Percentiles rank a stretch among this genome's conserved stretches.
Evolutionary conservation across 2,329 filamentous ascomycete species (phyloP).

Genomic region (Eutypa lata): DNA sequence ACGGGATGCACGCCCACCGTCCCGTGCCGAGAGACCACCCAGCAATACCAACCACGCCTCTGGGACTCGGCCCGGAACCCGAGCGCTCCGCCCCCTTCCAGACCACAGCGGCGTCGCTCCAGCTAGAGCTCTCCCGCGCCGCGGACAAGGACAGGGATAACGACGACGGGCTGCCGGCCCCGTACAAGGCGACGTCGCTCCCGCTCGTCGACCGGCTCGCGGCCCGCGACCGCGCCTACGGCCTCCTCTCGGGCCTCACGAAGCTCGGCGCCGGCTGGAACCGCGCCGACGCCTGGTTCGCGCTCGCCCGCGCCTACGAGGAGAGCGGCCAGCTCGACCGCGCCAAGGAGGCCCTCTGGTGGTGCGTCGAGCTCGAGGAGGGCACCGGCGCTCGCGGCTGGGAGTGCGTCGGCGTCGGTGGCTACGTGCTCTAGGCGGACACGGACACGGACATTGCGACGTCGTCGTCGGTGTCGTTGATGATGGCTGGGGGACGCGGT

Average conservation of each 20-base stretch:
- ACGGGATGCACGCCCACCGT: conserved; percentile 5
- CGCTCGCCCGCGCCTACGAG: conserved; percentile 82
- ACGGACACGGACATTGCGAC: neutral
- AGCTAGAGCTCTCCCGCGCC: conserved; percentile 28
- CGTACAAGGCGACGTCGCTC: conserved; percentile 58
- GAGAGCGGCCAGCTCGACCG: conserved; percentile 81
- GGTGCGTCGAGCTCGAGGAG: conserved; percentile 95
- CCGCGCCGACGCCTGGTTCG: conserved; percentile 88
- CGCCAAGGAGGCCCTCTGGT: conserved; percentile 92
- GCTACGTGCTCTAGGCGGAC: conserved; percentile 57
- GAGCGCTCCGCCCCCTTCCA: too few species aligned
- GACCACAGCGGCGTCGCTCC: conserved; percentile 40
- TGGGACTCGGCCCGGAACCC: conserved; percentile 34
- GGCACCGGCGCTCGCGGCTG: conserved; percentile 75
- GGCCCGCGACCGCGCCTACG: conserved; percentile 83
- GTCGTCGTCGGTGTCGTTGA: too few species aligned
- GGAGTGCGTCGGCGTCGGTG: conserved; percentile 64
- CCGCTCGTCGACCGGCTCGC: conserved; percentile 80
- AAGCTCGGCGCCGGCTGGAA: conserved; percentile 89
- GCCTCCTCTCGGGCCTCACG: conserved; percentile 76
- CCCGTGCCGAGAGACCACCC: conserved; percentile 4
- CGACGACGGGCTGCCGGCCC: conserved; percentile 44
- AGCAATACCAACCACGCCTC: conserved; percentile 40
- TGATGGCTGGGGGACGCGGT: too few species aligned
- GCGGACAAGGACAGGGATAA: conserved; percentile 14